phyloP scores from a whole-genome alignment of 129 eudicot species.

The Lonicera japonica region DNA sequence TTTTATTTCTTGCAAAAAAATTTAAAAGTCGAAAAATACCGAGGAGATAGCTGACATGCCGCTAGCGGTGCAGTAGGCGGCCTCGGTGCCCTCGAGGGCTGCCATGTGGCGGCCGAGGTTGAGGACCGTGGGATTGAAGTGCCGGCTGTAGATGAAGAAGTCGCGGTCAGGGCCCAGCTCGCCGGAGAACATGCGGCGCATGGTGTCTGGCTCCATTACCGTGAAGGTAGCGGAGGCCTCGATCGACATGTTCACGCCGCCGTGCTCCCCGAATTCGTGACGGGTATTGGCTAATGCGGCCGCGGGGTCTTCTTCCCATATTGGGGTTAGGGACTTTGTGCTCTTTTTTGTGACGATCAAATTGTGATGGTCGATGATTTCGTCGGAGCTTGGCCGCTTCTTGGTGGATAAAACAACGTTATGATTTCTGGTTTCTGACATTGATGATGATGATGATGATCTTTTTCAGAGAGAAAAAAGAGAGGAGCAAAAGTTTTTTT shows the following conservation, averaged over 20 bases:
- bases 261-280: constrained; percentile 74
- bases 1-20: too few species aligned
- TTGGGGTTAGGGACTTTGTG: constrained; percentile 14
- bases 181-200: constrained; percentile 59
- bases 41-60: constrained; percentile 71
- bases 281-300: constrained; percentile 49
- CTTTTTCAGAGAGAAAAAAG: too few species aligned
- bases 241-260: constrained; percentile 77
- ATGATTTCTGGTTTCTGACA: not conserved
- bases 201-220: constrained; percentile 72
- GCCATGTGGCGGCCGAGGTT: constrained; percentile 74
- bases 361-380: constrained; percentile 7
- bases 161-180: constrained; percentile 62
- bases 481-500: too few species aligned
- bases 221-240: constrained; percentile 82
- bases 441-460: not conserved
- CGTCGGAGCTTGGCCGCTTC: constrained; percentile 34
- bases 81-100: constrained; percentile 63
- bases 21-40: too few species aligned
- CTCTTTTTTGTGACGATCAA: constrained; percentile 20
- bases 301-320: constrained; percentile 49
- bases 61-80: constrained; percentile 69
- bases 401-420: constrained; percentile 20
- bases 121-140: constrained; percentile 60
- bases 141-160: constrained; percentile 66